These are phyloP conservation scores for Besnoitia besnoiti DNA, from an alignment of 169 alveolate species.

Conservation along the genomic window DNA sequence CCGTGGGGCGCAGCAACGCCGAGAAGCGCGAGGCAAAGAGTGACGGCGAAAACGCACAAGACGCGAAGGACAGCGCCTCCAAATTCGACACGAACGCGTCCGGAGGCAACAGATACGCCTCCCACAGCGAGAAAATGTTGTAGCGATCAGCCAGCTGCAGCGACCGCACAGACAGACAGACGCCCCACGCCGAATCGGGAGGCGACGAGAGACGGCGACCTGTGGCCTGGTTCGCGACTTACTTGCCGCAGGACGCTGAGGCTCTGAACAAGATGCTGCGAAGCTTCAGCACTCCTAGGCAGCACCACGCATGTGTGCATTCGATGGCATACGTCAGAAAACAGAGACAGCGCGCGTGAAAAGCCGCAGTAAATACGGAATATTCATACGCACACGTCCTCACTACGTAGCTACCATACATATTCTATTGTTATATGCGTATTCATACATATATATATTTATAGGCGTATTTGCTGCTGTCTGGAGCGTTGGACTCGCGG, in stretches of 20 bases:
- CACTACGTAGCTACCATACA: not conserved
- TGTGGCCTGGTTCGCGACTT: not conserved
- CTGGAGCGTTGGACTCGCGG: no score
- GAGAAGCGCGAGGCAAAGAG: not conserved
- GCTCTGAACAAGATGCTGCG: no score
- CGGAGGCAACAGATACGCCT: conserved; percentile 16
- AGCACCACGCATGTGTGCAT: not conserved
- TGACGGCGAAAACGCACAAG: not conserved
- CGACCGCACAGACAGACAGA: not conserved
- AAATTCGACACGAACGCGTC: conserved; percentile 26
- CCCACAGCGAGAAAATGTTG: conserved; percentile 7
- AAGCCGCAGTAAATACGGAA: no score
- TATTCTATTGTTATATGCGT: not conserved
- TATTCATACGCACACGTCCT: no score
- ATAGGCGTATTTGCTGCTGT: not conserved
- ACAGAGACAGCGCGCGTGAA: no score
- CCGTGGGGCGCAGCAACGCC: not conserved
- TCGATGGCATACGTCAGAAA: not conserved
- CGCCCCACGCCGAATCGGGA: not conserved
- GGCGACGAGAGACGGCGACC: not conserved
- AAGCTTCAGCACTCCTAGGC: no score
- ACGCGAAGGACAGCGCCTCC: not conserved
- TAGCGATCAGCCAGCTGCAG: conserved; percentile 56
- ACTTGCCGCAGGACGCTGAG: no score
- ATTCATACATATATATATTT: not conserved